A percentile compares a stretch with the other conserved stretches of the same genome.
phyloP scores from a whole-genome alignment of 192 early-diverging fungal genomes.

The Coemansia sp. region DNA sequence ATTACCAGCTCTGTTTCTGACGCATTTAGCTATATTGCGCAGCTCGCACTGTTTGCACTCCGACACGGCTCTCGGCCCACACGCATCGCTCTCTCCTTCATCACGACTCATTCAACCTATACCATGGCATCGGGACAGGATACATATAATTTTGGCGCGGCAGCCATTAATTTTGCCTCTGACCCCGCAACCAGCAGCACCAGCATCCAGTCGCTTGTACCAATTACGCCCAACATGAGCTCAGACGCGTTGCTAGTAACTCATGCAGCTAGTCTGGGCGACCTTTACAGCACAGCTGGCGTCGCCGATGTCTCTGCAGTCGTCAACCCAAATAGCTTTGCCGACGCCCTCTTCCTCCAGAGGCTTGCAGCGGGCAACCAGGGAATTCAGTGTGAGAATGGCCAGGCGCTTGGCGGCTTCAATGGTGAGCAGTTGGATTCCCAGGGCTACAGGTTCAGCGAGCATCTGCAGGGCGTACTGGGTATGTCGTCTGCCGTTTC shows the following conservation, averaged over 20 bases:
- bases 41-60: neutral
- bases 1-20: neutral
- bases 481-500: slow-evolving; percentile 7
- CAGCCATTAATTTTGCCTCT: neutral
- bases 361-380: neutral
- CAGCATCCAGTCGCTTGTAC: slow-evolving; percentile 6
- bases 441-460: slow-evolving; percentile 8
- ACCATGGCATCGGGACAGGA: slow-evolving; percentile 1
- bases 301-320: neutral
- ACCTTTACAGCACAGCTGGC: slow-evolving; percentile 4
- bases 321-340: neutral
- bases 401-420: neutral
- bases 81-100: neutral
- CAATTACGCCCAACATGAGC: slow-evolving; percentile 30
- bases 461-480: slow-evolving; percentile 8
- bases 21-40: slow-evolving; percentile 5
- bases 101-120: neutral
- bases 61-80: neutral
- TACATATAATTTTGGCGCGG: neutral
- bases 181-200: neutral
- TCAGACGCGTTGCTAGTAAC: slow-evolving; percentile 15
- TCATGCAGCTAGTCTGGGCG: slow-evolving; percentile 3
- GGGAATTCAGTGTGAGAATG: neutral
- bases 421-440: slow-evolving; percentile 3
- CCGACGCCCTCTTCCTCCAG: neutral